phyloP scores from a whole-genome alignment of 2,329 filamentous ascomycete species.

The Dryadomyces quercus-mongolicae region DNA sequence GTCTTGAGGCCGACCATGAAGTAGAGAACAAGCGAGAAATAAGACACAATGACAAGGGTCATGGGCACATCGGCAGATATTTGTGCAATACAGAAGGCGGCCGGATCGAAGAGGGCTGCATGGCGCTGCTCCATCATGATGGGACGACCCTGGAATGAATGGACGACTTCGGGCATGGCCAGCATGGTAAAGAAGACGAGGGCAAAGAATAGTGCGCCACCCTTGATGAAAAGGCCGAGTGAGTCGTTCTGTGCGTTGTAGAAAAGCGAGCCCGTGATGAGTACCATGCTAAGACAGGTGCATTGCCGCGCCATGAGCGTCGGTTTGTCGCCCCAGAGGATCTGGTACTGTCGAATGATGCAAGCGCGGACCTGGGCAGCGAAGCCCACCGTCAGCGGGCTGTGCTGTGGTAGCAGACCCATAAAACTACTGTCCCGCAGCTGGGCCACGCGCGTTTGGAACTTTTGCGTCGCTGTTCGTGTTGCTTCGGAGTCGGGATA shows the following conservation, averaged over 20 bases:
- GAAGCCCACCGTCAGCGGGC: slow-evolving; percentile 44
- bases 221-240: slow-evolving; percentile 47
- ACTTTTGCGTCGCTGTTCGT: slow-evolving; percentile 35
- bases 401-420: slow-evolving; percentile 47
- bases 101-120: slow-evolving; percentile 39
- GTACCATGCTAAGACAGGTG: slow-evolving; percentile 58
- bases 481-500: slow-evolving; percentile 41
- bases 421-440: slow-evolving; percentile 44
- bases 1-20: slow-evolving; percentile 63
- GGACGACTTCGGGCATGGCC: slow-evolving; percentile 60
- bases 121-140: slow-evolving; percentile 41
- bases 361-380: slow-evolving; percentile 55
- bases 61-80: slow-evolving; percentile 46
- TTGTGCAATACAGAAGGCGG: slow-evolving; percentile 44
- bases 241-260: slow-evolving; percentile 53
- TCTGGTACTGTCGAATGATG: slow-evolving; percentile 65
- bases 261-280: slow-evolving; percentile 72
- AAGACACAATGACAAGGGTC: slow-evolving; percentile 50
- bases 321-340: slow-evolving; percentile 62
- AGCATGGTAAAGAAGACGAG: slow-evolving; percentile 48
- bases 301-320: slow-evolving; percentile 69
- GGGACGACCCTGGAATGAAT: slow-evolving; percentile 48
- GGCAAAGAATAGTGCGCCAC: slow-evolving; percentile 36
- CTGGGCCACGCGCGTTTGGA: slow-evolving; percentile 26
- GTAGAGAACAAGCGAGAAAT: slow-evolving; percentile 63